Conservation (phyloP, 2,329 filamentous ascomycete genomes). For the Cercospora nicotianae region DNA sequence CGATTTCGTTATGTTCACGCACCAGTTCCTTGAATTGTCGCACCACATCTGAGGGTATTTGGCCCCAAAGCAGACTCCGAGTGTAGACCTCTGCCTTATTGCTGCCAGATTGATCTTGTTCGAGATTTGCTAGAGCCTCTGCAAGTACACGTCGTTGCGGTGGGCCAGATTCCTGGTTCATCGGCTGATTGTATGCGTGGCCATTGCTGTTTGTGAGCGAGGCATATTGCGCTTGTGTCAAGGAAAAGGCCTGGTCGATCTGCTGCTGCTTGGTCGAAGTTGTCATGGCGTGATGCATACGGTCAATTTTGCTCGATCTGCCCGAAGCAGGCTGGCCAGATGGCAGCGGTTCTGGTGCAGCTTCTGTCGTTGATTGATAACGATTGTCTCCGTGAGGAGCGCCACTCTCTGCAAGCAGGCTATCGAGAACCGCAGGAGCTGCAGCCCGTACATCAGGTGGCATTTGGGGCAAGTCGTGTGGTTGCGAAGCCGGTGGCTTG, state of each 20-base stretch:
- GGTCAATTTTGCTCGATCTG: constrained; percentile 37
- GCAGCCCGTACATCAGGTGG: constrained; percentile 78
- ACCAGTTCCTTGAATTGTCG: constrained; percentile 91
- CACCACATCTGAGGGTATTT: constrained; percentile 88
- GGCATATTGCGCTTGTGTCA: constrained; percentile 86
- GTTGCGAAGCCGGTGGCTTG: constrained; percentile 68
- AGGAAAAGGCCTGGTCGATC: constrained; percentile 81
- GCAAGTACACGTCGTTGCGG: constrained; percentile 67
- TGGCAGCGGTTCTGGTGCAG: constrained; percentile 30
- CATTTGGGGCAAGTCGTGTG: constrained; percentile 72
- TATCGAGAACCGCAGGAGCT: constrained; percentile 74
- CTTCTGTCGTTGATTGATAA: constrained; percentile 8
- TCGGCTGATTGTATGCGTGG: constrained; percentile 56
- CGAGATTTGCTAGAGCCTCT: constrained; percentile 78
- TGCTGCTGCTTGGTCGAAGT: constrained; percentile 77
- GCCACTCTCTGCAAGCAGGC: constrained; percentile 50
- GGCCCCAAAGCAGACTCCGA: constrained; percentile 88
- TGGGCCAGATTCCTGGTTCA: constrained; percentile 29
- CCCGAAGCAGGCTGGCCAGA: constrained; percentile 21
- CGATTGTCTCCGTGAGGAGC: constrained; percentile 14
- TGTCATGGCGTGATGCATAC: constrained; percentile 49
- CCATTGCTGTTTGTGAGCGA: constrained; percentile 71
- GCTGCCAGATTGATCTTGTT: constrained; percentile 52
- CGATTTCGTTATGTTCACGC: constrained; percentile 54
- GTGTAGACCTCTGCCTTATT: constrained; percentile 84